Conservation (phyloP, 768 basidiomycete species). For the Tricholoma matsutake region DNA sequence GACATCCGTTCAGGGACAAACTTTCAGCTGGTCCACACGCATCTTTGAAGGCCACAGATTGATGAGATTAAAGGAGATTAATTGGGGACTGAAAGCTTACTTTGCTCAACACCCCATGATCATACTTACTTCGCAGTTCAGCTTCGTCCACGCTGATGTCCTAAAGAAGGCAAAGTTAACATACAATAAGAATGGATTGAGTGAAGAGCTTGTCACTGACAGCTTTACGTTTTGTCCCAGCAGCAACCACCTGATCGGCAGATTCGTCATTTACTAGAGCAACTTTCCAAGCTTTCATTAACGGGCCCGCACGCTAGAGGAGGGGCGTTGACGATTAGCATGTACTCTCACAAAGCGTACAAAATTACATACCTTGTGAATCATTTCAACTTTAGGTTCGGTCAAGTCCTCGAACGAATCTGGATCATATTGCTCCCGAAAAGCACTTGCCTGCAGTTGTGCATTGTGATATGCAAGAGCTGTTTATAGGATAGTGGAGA, state of each 20-base stretch:
- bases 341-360: constrained; percentile 33
- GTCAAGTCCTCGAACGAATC: constrained; percentile 82
- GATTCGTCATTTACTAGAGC: constrained; percentile 60
- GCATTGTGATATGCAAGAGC: constrained; percentile 87
- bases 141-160: constrained; percentile 65
- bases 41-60: constrained; percentile 41
- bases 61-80: constrained; percentile 9
- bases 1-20: constrained; percentile 24
- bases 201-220: constrained; percentile 39
- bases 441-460: constrained; percentile 88
- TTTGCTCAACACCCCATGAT: constrained; percentile 60
- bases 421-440: constrained; percentile 83
- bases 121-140: constrained; percentile 68
- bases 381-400: constrained; percentile 68
- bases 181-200: constrained; percentile 3
- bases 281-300: constrained; percentile 71
- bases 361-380: constrained; percentile 61
- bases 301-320: constrained; percentile 58
- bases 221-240: constrained; percentile 67
- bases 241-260: constrained; percentile 45
- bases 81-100: constrained; percentile 34
- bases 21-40: constrained; percentile 78
- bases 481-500: constrained; percentile 23
- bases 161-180: constrained; percentile 27
- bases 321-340: constrained; percentile 6